These are phyloP conservation scores for Daedaleopsis sinensis DNA, from an alignment of 768 basidiomycete species.

Conservation along the genomic window DNA sequence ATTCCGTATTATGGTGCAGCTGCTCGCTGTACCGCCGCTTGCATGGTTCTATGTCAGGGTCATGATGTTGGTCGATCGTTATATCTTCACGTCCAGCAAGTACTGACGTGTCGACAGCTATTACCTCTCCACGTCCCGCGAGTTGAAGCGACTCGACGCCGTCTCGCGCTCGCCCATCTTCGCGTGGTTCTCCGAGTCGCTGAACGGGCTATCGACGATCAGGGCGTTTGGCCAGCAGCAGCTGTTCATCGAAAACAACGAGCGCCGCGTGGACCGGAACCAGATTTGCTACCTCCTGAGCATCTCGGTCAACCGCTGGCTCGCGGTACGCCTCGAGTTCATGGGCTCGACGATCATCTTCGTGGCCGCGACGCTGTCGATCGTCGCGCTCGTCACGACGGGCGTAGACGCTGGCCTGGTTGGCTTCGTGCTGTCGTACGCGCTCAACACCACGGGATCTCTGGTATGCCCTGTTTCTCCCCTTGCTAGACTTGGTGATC, in stretches of 20 bases:
- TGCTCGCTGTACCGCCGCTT: conserved; percentile 75
- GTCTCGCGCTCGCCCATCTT: conserved; percentile 92
- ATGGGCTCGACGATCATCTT: conserved; percentile 83
- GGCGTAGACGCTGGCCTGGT: conserved; percentile 88
- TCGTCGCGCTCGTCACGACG: conserved; percentile 70
- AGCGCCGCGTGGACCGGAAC: conserved; percentile 80
- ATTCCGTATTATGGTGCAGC: conserved; percentile 13
- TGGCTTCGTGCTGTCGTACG: conserved; percentile 84
- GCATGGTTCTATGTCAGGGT: conserved; percentile 80
- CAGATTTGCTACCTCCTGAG: conserved; percentile 66
- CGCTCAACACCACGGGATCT: conserved; percentile 80
- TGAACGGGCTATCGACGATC: conserved; percentile 80
- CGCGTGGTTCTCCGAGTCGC: conserved; percentile 81
- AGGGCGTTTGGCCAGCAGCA: conserved; percentile 75
- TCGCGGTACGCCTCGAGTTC: conserved; percentile 82
- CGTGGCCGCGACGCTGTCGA: conserved; percentile 64
- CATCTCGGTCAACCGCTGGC: conserved; percentile 80
- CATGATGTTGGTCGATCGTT: conserved; percentile 60
- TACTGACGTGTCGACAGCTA: conserved; percentile 51
- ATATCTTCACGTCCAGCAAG: not conserved
- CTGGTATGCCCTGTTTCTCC: conserved; percentile 51
- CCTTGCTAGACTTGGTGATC: not conserved
- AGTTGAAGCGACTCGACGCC: conserved; percentile 87
- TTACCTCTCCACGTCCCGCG: conserved; percentile 84
- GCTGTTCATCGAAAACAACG: conserved; percentile 68